phyloP scores from a whole-genome alignment of 345 rosid genomes.

The Carallia pectinifolia region DNA sequence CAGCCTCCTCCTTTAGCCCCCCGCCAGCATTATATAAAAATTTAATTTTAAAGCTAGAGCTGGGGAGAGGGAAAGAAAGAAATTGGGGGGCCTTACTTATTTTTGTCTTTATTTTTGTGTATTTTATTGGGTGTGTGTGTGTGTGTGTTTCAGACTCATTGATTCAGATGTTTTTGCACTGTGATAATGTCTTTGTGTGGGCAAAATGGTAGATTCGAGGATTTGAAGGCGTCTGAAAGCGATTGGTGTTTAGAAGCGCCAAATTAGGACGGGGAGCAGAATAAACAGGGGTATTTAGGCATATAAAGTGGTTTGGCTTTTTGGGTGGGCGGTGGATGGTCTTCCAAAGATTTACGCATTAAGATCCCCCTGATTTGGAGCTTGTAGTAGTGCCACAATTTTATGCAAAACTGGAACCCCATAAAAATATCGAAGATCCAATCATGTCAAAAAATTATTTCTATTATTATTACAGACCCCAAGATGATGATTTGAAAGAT shows the following conservation, averaged over 20 bases:
- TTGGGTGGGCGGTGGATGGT: not conserved
- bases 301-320: not conserved
- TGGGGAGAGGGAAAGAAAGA: not conserved
- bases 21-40: too few relatives aligned
- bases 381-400: not conserved
- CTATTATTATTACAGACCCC: not conserved
- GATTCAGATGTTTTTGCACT: constrained; percentile 1
- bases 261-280: not conserved
- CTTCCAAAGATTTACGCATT: not conserved
- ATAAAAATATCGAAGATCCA: not conserved
- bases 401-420: constrained; percentile 19
- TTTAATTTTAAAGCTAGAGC: too few relatives aligned
- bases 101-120: too few relatives aligned
- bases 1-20: not conserved
- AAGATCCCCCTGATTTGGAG: not conserved
- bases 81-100: not conserved
- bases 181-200: not conserved
- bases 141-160: not conserved
- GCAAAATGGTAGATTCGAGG: not conserved
- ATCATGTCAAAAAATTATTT: not conserved
- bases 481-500: constrained; percentile 12
- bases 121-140: too few relatives aligned
- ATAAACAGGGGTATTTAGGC: not conserved
- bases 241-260: constrained; percentile 14
- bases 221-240: constrained; percentile 14